Base-by-base conservation (phyloP, 495 filamentous ascomycete species). In the Cryomyces minteri region DNA sequence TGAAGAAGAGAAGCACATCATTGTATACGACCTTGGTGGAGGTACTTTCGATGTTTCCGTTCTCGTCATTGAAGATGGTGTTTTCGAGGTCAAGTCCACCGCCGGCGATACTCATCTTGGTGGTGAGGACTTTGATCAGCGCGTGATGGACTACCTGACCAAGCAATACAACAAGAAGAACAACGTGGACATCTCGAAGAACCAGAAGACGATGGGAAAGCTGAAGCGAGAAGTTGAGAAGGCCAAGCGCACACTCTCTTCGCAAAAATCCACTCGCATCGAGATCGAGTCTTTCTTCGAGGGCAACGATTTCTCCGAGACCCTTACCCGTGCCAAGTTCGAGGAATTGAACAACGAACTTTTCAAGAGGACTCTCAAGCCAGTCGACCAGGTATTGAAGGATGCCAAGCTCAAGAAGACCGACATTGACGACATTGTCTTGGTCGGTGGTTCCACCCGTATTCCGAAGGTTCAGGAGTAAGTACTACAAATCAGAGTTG, bases 161-260 rank as follows among this genome's bases (percentile, higher is more conserved):
- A 96, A 96, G 83, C 75, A 77, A 54, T 99, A 94, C 77, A 96
- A 96, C 80, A 95, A 96, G 81, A 90, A 95, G 77, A 76, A 96
- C 72, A 66, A 70, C 51, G 82, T 84, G 50, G 83, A 96, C 58
- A 79, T 99, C 60, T 79, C 79, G 70, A 94, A 88, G 72, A 87
- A 96, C 55, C 68, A 81, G 46, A 96, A 96, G 84, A 80, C 90
- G 45, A 96, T 99, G 90, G 88, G 90, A 69, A 96, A 96, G 69
- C 78, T 99, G 53, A 96, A 96, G 85, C 90, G 92, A 54, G 92
- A 96, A 66, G 90, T 94, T 57, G 90, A 99, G 72, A 96, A 96
- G 77, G 92, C 92, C 67, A 99, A 99, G 82, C 84, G 92, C 61
- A 95, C 88, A 53, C 79, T 99, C 42, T 50, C 92, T 61, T 92